Base-by-base conservation (phyloP, 2,329 filamentous ascomycete genomes). In the Ascocoryne sarcoides region DNA sequence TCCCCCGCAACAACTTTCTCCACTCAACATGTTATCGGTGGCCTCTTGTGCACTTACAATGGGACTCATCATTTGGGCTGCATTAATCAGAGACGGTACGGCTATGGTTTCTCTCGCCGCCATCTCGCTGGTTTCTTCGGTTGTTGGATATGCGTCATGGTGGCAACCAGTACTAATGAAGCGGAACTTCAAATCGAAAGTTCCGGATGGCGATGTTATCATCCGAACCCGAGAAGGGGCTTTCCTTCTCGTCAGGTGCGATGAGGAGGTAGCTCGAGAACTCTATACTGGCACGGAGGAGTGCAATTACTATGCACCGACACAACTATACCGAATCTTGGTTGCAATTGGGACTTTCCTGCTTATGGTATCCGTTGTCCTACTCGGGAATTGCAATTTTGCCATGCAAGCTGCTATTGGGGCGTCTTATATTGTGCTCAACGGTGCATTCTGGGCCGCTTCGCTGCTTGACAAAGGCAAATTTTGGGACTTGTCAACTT, bases 321-420 rank as follows among this genome's bases (percentile, higher is more conserved):
- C 44, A 3, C 37, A 60, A 53, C n/a, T 50, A 2, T 76, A 78
- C 54, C 67, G 70, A 15, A 55, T 64, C 0, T 65, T 78, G 5
- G 76, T 80, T 60, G 75, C 68, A 0, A 31, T 71, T 2, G 75
- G 72, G 23, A 81, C 76, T 7, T 66, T 75, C 7, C 48, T 79
- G 18, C 66, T 81, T 32, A 81, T 81, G 76, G 54, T 73, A 3
- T 68, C 70, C 1, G 73, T 81, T 9, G 72, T 81, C 10, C 60
- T 79, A 10, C 59, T 82, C 23, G 76, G 75, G 1, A 80, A 80
- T 53, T 76, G 74, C 57, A 67, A 67, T n/a, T 79, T 75, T 66
- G 65, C 67, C 32, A 70, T 72, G 45, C 76, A 82, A 57, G 67
- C 73, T 8, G 69, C 75, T 9, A 73, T 79, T 44, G 75, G 73